These are phyloP conservation scores for Neoscytalidium dimidiatum DNA, from an alignment of 2,329 filamentous ascomycete species.

Conservation along the genomic window DNA sequence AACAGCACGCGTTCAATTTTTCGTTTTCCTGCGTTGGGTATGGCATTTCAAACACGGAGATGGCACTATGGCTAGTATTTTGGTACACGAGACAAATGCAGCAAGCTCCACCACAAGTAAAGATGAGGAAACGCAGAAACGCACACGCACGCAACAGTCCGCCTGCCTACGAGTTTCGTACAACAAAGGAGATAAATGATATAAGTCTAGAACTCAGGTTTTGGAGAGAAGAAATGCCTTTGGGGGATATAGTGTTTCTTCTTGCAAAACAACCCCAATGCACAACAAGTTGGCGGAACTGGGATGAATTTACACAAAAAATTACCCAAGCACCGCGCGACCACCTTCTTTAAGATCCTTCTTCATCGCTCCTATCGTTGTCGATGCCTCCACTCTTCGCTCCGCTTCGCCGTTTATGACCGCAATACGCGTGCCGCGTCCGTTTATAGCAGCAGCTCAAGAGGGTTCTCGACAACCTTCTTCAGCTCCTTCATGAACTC, in stretches of 20 bases:
- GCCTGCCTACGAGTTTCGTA: neutral
- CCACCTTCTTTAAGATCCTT: neutral
- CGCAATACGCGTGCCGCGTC: neutral
- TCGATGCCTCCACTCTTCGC: neutral
- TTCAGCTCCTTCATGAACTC: slow-evolving; percentile 98
- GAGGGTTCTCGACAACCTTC: slow-evolving; percentile 95
- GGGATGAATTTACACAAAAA: slow-evolving; percentile 19
- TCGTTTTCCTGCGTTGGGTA: too few species aligned
- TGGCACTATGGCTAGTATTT: slow-evolving; percentile 8
- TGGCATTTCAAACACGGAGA: neutral
- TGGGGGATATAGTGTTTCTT: slow-evolving; percentile 8
- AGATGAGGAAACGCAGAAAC: neutral
- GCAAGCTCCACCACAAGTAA: neutral
- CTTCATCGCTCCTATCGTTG: neutral
- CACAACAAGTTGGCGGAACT: slow-evolving; percentile 1
- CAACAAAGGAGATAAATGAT: neutral
- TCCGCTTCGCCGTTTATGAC: slow-evolving; percentile 3
- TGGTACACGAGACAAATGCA: slow-evolving; percentile 1
- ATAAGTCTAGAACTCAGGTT: slow-evolving; percentile 9
- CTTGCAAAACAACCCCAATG: neutral
- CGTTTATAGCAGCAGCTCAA: slow-evolving; percentile 83
- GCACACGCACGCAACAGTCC: neutral
- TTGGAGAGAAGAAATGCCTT: slow-evolving; percentile 2
- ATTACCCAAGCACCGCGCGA: slow-evolving; percentile 12
- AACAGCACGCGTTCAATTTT: too few species aligned